Evolutionary conservation across 345 rosid species (phyloP).

Genomic region (Aquilaria yunnanensis): DNA sequence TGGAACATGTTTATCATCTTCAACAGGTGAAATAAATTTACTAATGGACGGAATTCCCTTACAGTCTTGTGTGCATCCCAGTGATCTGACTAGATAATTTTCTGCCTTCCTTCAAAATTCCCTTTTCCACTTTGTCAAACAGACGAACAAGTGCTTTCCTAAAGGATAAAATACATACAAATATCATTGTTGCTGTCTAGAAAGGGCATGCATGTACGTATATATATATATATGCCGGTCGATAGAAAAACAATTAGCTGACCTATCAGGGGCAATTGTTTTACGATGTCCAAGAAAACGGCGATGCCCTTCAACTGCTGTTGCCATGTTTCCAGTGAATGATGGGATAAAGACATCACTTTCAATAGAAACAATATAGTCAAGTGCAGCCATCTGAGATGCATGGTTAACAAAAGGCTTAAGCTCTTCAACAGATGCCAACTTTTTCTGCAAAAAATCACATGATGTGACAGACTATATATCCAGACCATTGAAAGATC

Average conservation of each 20-base stretch:
- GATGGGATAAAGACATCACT: conserved; percentile 90
- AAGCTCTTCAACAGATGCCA: conserved; percentile 70
- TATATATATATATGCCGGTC: too few relatives aligned
- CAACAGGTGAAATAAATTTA: too few relatives aligned
- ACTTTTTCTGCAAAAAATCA: conserved; percentile 42
- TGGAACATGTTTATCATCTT: too few relatives aligned
- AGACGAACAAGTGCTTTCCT: conserved; percentile 71
- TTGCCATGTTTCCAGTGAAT: conserved; percentile 94
- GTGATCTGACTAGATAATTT: conserved; percentile 34
- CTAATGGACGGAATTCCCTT: conserved; percentile 9
- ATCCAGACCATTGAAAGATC: too few relatives aligned
- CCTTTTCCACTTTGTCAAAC: conserved; percentile 57
- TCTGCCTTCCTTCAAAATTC: conserved; percentile 45
- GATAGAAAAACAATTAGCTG: neutral
- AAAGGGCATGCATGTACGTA: too few relatives aligned
- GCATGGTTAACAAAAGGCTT: conserved; percentile 66
- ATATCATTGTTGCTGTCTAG: neutral
- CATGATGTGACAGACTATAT: too few relatives aligned
- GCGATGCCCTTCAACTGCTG: conserved; percentile 96
- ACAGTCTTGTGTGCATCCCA: conserved; percentile 71
- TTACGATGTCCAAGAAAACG: conserved; percentile 85
- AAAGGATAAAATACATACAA: conserved; percentile 12
- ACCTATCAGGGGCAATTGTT: conserved; percentile 83
- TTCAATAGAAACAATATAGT: conserved; percentile 81
- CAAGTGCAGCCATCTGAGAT: conserved; percentile 96